Conservation (phyloP, 208 protist species). For the Balamuthia mandrillaris region DNA sequence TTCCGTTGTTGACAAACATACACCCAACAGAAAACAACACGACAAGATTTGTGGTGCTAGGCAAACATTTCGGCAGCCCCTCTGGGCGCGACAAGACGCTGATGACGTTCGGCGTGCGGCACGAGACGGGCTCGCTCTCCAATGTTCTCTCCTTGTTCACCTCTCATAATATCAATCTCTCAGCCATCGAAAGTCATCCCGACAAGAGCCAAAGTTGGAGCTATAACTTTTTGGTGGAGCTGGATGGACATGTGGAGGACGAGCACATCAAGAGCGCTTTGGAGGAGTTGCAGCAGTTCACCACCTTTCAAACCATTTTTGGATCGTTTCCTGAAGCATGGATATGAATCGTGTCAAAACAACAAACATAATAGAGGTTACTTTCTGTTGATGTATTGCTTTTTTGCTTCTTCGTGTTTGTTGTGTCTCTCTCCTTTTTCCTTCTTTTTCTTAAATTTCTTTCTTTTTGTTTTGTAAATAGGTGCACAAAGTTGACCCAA, state of each 20-base stretch:
- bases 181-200: conserved; percentile 23
- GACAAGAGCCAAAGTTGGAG: conserved; percentile 19
- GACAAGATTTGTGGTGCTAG: conserved; percentile 17
- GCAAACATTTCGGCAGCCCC: background rate
- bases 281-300: background rate
- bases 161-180: conserved; percentile 4
- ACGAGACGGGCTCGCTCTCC: conserved; percentile 22
- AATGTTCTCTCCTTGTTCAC: conserved; percentile 13
- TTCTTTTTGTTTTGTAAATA: too few relatives aligned
- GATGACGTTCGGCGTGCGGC: conserved; percentile 26
- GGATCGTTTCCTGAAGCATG: conserved; percentile 37
- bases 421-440: too few relatives aligned
- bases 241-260: conserved; percentile 37
- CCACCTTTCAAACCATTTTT: conserved; percentile 29
- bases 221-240: conserved; percentile 36
- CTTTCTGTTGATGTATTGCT: too few relatives aligned
- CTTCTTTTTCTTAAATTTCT: too few relatives aligned
- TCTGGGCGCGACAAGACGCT: conserved; percentile 20
- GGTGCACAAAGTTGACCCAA: too few relatives aligned
- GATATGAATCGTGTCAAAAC: too few relatives aligned
- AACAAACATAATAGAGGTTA: too few relatives aligned
- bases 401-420: too few relatives aligned
- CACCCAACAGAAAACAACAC: conserved; percentile 30
- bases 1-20: too few relatives aligned
- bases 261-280: background rate